Percentiles rank a stretch among this genome's conserved stretches.
phyloP scores from a whole-genome alignment of 2,329 filamentous ascomycete genomes.

The Penicillium sp. region DNA sequence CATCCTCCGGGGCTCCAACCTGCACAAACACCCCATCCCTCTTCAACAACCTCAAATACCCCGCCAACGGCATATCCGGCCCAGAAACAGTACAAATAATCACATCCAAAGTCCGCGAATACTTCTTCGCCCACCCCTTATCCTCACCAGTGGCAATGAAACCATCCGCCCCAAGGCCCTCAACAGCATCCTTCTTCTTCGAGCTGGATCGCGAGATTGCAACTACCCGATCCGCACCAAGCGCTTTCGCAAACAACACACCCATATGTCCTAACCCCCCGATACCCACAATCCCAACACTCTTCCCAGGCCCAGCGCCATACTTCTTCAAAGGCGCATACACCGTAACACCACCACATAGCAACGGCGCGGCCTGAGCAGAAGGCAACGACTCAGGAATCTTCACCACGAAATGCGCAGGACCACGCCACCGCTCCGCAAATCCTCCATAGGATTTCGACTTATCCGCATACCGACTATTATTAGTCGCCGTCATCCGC shows the following conservation, averaged over 20 bases:
- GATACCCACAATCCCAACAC: conserved; percentile 68
- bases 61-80: conserved; percentile 60
- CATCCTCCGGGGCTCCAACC: conserved; percentile 64
- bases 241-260: conserved; percentile 66
- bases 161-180: conserved; percentile 52
- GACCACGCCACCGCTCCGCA: conserved; percentile 54
- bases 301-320: conserved; percentile 66
- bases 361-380: conserved; percentile 63
- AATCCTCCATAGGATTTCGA: conserved; percentile 54
- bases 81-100: conserved; percentile 59
- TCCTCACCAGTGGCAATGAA: conserved; percentile 60
- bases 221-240: conserved; percentile 63
- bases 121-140: conserved; percentile 50
- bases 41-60: conserved; percentile 61
- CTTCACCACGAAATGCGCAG: conserved; percentile 58
- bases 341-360: conserved; percentile 75
- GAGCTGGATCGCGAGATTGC: conserved; percentile 53
- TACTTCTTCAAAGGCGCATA: conserved; percentile 68
- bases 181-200: conserved; percentile 53
- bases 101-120: conserved; percentile 52
- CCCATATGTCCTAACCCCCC: conserved; percentile 74
- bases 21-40: conserved; percentile 62
- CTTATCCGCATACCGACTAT: conserved; percentile 34
- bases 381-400: conserved; percentile 53
- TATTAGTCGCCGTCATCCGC: conserved; percentile 39